phyloP scores from a whole-genome alignment of 2,329 filamentous ascomycete genomes.

The Podosphaera xanthii region DNA sequence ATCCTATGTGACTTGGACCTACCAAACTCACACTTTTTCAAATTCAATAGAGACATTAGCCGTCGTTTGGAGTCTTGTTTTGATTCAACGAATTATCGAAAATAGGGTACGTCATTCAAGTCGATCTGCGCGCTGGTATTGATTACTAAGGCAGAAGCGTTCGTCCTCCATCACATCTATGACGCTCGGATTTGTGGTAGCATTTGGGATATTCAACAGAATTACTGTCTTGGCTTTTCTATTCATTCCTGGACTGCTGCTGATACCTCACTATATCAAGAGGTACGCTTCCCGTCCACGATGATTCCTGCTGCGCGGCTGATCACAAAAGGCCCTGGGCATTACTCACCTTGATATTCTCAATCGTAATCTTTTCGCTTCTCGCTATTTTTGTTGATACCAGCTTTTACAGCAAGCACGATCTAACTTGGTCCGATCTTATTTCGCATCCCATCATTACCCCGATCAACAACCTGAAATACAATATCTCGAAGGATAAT shows the following conservation, averaged over 20 bases:
- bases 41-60: conserved; percentile 89
- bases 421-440: conserved; percentile 41
- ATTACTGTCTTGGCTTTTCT: conserved; percentile 94
- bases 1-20: conserved; percentile 97
- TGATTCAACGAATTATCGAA: conserved; percentile 68
- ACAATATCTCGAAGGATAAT: conserved; percentile 49
- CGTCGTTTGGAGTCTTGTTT: conserved; percentile 78
- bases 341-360: conserved; percentile 38
- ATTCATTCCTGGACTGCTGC: conserved; percentile 55
- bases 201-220: conserved; percentile 83
- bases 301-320: conserved; percentile 1
- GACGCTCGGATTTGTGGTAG: conserved; percentile 56
- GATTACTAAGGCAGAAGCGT: conserved; percentile 29
- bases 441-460: conserved; percentile 46
- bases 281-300: conserved; percentile 42
- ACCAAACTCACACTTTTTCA: conserved; percentile 94
- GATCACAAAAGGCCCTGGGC: conserved; percentile 26
- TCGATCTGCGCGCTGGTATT: conserved; percentile 3
- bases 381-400: conserved; percentile 69
- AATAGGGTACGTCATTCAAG: conserved; percentile 39
- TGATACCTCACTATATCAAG: conserved; percentile 66
- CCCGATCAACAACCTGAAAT: conserved; percentile 54
- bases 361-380: conserved; percentile 42
- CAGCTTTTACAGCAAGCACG: conserved; percentile 47
- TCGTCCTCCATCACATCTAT: conserved; percentile 55